These are phyloP conservation scores for Ustilago nuda DNA, from an alignment of 1,284 basidiomycete species.

Conservation along the genomic window DNA sequence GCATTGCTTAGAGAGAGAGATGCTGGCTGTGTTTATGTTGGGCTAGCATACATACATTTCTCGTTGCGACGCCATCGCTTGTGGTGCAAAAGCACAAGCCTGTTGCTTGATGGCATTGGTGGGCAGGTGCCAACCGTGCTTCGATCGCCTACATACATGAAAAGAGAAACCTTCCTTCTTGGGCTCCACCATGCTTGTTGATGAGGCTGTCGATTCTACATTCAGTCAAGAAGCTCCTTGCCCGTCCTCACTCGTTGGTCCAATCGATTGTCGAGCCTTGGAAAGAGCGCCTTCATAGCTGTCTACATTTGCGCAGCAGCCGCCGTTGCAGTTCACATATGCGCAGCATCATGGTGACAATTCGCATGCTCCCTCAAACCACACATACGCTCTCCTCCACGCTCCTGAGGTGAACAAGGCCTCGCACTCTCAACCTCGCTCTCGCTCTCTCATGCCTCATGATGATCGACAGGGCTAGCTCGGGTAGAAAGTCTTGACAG, in stretches of 20 bases:
- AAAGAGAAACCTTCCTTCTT: neutral
- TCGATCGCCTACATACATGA: constrained; percentile 7
- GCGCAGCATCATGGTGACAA: neutral
- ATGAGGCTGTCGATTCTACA: neutral
- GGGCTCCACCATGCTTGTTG: neutral
- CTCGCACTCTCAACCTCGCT: constrained; percentile 2
- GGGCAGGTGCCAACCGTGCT: neutral
- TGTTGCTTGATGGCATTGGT: neutral
- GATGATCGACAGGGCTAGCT: neutral
- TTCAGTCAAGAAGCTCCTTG: neutral
- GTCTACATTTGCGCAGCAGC: neutral
- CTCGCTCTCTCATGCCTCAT: neutral
- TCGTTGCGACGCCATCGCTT: neutral
- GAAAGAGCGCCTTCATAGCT: neutral
- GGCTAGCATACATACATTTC: neutral
- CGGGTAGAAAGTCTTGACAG: constrained; percentile 1
- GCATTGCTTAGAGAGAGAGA: neutral
- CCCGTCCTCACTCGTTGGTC: constrained; percentile 6
- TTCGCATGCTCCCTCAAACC: neutral
- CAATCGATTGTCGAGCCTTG: neutral
- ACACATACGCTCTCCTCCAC: neutral
- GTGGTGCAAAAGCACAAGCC: neutral
- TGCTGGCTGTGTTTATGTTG: neutral
- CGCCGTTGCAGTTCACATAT: neutral
- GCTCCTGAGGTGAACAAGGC: neutral